Base-by-base conservation (phyloP, 495 filamentous ascomycete species). In the Penicillium dipodomyicola region DNA sequence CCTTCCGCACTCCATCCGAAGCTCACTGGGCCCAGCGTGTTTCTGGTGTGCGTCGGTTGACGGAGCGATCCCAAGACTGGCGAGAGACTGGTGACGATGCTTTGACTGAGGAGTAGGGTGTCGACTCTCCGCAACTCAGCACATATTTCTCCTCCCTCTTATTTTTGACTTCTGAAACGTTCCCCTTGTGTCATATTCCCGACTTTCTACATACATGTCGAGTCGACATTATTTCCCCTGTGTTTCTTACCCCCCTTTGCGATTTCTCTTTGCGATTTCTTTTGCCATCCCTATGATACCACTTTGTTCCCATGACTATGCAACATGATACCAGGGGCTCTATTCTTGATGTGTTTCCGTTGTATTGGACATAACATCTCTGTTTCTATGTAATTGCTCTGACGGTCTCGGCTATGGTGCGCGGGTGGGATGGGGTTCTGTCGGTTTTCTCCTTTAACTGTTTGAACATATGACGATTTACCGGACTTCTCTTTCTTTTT, bases 1-100 rank as follows among this genome's bases (percentile, higher is more conserved):
- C 94, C 7, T 97, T 91, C 83, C 86, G 94, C 46, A 93, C 91
- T 3, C 82, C 89, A 0, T 84, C 89, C 9, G 92, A 97, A 72
- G 84, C 84, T 23, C 79, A 96, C 43, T 96, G 90, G 91, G 90
- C 92, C 0, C 83, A 83, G 17, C 80, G 92, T 23, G 85, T 97
- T 39, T 70, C 77, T 6, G 92, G 92, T 29, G 81, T 96, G 35
- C 90, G 87, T 71, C 75, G 82, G 49, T 71, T 96, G 45, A 89
- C 89, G 3, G 88, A 92, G 50, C 81, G 83, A 63, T 90, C 86
- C 46, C 82, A 89, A 46, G 90, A 92, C 54, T 96, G 92, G 91
- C 80, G 91, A 17, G 91, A 95, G 65, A 86, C 88, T 56, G 87
- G 87, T 5, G 89, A 89, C 39, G 90, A 91, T 64, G 86, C 86